phyloP scores from a whole-genome alignment of 169 alveolate genomes.

The Plasmodium malariae region DNA sequence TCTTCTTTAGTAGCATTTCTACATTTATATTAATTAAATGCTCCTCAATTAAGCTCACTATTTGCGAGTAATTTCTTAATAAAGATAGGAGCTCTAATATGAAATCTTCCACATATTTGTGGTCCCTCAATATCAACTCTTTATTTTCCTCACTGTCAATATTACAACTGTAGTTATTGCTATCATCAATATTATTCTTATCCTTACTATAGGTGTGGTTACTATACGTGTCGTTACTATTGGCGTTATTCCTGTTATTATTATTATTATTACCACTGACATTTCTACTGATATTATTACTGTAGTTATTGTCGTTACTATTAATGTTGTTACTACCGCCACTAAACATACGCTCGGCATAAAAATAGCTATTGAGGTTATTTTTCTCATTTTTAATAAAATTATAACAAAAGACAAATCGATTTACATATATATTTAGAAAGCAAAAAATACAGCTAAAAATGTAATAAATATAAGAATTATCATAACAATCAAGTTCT shows the following conservation, averaged over 20 bases:
- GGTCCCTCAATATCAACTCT: not conserved
- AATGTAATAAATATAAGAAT: constrained; percentile 41
- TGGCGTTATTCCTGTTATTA: too few species aligned
- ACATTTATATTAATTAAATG: constrained; percentile 43
- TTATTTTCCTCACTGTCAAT: not conserved
- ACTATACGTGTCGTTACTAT: not conserved
- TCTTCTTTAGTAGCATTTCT: constrained; percentile 29
- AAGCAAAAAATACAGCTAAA: constrained; percentile 48
- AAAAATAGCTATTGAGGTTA: not conserved
- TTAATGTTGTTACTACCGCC: not conserved
- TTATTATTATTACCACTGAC: not conserved
- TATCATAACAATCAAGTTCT: constrained; percentile 16
- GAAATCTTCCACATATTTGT: constrained; percentile 29
- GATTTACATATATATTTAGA: constrained; percentile 35
- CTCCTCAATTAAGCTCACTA: constrained; percentile 39
- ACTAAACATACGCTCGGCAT: not conserved
- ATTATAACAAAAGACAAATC: constrained; percentile 30
- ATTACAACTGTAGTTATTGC: too few species aligned
- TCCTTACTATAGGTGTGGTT: too few species aligned
- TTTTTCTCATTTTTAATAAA: constrained; percentile 18
- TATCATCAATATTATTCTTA: not conserved
- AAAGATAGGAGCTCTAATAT: constrained; percentile 15
- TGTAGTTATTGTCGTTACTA: too few species aligned
- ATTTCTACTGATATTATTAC: too few species aligned
- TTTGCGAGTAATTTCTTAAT: constrained; percentile 16